A percentile compares a stretch with the other conserved stretches of the same genome.
Evolutionary conservation across 1,139 yeast species (phyloP).

Genomic region (Candida freyschussii): DNA sequence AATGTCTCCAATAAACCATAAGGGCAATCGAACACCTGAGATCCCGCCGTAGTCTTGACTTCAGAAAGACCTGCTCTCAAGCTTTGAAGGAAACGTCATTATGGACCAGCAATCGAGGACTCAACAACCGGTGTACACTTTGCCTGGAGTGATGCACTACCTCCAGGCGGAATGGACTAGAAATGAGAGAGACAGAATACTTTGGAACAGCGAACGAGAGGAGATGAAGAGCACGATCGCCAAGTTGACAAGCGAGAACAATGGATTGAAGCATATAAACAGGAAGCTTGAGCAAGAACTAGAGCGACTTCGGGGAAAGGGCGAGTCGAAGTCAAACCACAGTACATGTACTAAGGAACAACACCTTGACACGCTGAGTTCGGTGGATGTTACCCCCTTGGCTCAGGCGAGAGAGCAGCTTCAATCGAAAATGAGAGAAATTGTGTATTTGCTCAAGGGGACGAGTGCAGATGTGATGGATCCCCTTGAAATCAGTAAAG

Average conservation of each 20-base stretch:
- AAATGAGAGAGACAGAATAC: constrained; percentile 50
- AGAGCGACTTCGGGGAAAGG: neutral
- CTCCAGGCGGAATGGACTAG: constrained; percentile 53
- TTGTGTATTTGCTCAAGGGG: constrained; percentile 29
- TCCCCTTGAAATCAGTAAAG: constrained; percentile 9
- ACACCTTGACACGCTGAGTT: constrained; percentile 2
- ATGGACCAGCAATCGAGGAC: too few species aligned
- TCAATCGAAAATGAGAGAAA: constrained; percentile 32
- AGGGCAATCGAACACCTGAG: too few species aligned
- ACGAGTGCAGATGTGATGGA: constrained; percentile 15
- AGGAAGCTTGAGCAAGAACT: constrained; percentile 24
- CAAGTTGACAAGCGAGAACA: constrained; percentile 58
- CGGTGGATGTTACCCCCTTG: constrained; percentile 13
- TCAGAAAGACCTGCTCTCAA: too few species aligned
- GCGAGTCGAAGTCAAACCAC: neutral
- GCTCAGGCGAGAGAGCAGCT: constrained; percentile 26
- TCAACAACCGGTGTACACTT: constrained; percentile 9
- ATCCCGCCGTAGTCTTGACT: too few species aligned
- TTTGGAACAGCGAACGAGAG: constrained; percentile 55
- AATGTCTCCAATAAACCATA: too few species aligned
- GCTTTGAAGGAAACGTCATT: too few species aligned
- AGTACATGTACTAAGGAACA: neutral
- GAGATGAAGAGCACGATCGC: constrained; percentile 55
- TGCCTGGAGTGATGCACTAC: constrained; percentile 51
- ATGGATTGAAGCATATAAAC: constrained; percentile 47